Percentiles rank a stretch among this genome's conserved stretches.
phyloP scores from a whole-genome alignment of 2,329 filamentous ascomycete genomes.

The Venturia oleaginea region DNA sequence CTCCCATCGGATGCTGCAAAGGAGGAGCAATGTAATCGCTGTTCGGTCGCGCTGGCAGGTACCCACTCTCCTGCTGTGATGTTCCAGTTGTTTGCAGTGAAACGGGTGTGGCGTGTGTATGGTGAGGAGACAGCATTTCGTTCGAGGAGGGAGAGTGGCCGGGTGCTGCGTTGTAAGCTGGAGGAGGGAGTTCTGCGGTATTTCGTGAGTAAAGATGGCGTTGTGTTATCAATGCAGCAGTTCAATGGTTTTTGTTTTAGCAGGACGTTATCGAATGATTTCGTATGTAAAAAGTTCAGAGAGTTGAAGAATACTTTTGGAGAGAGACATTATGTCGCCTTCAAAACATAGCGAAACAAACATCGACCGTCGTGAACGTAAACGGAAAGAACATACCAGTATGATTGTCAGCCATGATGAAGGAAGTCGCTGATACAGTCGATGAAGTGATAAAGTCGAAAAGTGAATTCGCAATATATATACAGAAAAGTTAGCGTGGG shows the following conservation, averaged over 20 bases:
- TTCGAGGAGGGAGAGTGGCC: not conserved
- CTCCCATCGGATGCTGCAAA: not conserved
- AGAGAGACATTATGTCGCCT: not conserved
- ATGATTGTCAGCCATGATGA: not conserved
- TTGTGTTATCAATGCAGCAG: too few relatives aligned
- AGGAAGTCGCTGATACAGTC: not conserved
- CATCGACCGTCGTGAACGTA: too few relatives aligned
- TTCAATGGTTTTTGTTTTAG: too few relatives aligned
- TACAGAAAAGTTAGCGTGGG: too few relatives aligned
- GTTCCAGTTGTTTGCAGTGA: not conserved
- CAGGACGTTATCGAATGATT: not conserved
- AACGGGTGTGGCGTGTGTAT: not conserved
- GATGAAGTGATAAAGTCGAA: not conserved
- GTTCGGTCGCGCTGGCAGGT: not conserved
- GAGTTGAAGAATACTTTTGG: not conserved
- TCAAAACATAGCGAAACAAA: not conserved
- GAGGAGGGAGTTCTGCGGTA: not conserved
- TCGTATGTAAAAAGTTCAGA: not conserved
- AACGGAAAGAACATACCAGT: not conserved
- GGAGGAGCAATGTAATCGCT: not conserved
- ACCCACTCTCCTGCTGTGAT: not conserved
- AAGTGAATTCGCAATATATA: too few relatives aligned
- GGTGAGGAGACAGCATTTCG: not conserved
- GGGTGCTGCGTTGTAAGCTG: not conserved
- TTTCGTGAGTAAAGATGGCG: not conserved